Percentiles rank a stretch among this genome's conserved stretches.
phyloP scores from a whole-genome alignment of 2,329 filamentous ascomycete genomes.

The Colletotrichum gigasporum region DNA sequence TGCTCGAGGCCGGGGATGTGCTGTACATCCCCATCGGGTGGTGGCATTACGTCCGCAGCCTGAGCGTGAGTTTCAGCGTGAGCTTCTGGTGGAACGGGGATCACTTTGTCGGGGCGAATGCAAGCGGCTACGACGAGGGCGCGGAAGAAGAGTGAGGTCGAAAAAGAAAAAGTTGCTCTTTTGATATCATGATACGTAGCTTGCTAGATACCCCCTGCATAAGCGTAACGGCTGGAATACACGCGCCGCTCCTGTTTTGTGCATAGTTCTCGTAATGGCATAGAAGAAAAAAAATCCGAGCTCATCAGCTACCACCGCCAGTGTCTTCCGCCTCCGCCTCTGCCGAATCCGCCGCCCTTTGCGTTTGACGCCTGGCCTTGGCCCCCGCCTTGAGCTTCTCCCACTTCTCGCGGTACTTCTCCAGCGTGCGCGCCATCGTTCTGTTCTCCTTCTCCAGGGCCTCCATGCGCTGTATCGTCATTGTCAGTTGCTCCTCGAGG shows the following conservation, averaged over 20 bases:
- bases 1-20: conserved; percentile 83
- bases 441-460: conserved; percentile 71
- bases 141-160: neutral
- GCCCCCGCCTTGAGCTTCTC: conserved; percentile 69
- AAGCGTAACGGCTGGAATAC: no score
- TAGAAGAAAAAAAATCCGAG: neutral
- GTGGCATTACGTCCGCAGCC: conserved; percentile 95
- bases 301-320: neutral
- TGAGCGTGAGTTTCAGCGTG: conserved; percentile 90
- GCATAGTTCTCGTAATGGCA: no score
- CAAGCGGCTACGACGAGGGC: neutral
- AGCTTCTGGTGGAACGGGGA: conserved; percentile 90
- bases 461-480: conserved; percentile 68
- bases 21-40: conserved; percentile 92
- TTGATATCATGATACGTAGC: neutral
- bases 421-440: conserved; percentile 64
- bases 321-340: conserved; percentile 42
- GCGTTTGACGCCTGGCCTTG: conserved; percentile 62
- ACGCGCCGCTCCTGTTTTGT: no score
- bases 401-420: conserved; percentile 69
- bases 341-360: conserved; percentile 44
- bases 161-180: neutral
- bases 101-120: neutral
- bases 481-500: conserved; percentile 72
- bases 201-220: conserved; percentile 3